phyloP scores from a whole-genome alignment of 495 filamentous ascomycete genomes.

The Penicillium lagena region DNA sequence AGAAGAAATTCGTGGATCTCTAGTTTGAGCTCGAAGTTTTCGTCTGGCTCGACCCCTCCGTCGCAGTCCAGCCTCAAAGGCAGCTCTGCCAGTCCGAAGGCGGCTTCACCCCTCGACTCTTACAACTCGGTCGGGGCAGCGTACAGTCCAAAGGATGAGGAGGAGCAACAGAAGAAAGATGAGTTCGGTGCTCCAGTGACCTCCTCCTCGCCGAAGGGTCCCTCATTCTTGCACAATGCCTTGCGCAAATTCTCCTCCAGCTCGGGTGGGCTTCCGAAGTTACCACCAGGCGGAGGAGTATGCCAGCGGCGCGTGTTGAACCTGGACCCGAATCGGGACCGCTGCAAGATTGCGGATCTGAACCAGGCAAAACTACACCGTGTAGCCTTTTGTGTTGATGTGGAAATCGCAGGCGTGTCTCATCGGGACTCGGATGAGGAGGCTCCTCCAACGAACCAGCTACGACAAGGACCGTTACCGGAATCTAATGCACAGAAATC shows the following conservation, averaged over 20 bases:
- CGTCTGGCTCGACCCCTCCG: slow-evolving; percentile 52
- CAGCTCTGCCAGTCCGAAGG: slow-evolving; percentile 36
- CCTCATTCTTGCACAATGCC: slow-evolving; percentile 75
- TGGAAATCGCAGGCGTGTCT: slow-evolving; percentile 80
- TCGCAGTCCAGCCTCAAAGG: slow-evolving; percentile 37
- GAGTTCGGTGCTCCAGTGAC: slow-evolving; percentile 50
- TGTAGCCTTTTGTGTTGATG: slow-evolving; percentile 94
- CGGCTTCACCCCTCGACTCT: slow-evolving; percentile 34
- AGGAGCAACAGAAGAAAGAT: slow-evolving; percentile 31
- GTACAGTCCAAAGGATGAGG: slow-evolving; percentile 51
- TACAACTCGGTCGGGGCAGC: slow-evolving; percentile 44
- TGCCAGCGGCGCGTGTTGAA: slow-evolving; percentile 82
- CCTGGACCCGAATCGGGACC: slow-evolving; percentile 68
- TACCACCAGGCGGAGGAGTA: slow-evolving; percentile 42
- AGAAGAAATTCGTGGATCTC: slow-evolving; percentile 82
- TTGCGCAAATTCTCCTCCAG: slow-evolving; percentile 74
- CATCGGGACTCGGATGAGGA: slow-evolving; percentile 36
- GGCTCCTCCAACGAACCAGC: slow-evolving; percentile 21
- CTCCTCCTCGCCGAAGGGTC: slow-evolving; percentile 60
- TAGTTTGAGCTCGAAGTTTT: slow-evolving; percentile 88
- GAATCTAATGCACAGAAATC: slow-evolving; percentile 35
- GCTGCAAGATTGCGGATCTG: slow-evolving; percentile 73
- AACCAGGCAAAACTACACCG: slow-evolving; percentile 73
- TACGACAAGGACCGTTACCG: slow-evolving; percentile 14
- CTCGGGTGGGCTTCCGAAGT: slow-evolving; percentile 42